Evolutionary conservation across 257 asterid species (phyloP).

Genomic region (Solanum lycopersicoides): DNA sequence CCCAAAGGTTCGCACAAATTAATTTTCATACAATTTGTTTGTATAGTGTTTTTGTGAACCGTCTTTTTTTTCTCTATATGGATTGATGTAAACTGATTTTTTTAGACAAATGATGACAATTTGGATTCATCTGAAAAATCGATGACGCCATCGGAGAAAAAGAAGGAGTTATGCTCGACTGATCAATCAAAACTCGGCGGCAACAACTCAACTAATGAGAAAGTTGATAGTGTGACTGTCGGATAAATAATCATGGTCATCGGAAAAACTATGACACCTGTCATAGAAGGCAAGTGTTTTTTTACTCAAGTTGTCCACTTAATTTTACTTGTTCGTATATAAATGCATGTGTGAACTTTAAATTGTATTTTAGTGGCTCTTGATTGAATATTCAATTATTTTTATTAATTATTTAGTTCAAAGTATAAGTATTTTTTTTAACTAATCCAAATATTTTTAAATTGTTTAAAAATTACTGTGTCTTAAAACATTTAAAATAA

Average conservation of each 20-base stretch:
- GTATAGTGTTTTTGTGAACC: neutral
- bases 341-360: neutral
- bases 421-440: no score
- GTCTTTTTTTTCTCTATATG: no score
- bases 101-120: neutral
- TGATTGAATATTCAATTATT: neutral
- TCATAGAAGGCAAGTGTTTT: neutral
- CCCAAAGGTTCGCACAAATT: neutral
- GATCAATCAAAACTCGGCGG: neutral
- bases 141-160: neutral
- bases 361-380: neutral
- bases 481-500: neutral
- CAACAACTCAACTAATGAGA: neutral
- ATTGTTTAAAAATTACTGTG: neutral
- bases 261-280: neutral
- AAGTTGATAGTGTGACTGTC: neutral
- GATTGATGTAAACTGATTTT: neutral
- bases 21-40: neutral
- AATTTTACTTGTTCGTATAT: neutral
- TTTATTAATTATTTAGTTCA: no score
- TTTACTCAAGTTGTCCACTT: neutral
- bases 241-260: no score
- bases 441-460: neutral
- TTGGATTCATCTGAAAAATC: neutral
- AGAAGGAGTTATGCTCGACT: neutral